Base-by-base conservation (phyloP, 1,284 basidiomycete genomes). In the Trametes pubescens region DNA sequence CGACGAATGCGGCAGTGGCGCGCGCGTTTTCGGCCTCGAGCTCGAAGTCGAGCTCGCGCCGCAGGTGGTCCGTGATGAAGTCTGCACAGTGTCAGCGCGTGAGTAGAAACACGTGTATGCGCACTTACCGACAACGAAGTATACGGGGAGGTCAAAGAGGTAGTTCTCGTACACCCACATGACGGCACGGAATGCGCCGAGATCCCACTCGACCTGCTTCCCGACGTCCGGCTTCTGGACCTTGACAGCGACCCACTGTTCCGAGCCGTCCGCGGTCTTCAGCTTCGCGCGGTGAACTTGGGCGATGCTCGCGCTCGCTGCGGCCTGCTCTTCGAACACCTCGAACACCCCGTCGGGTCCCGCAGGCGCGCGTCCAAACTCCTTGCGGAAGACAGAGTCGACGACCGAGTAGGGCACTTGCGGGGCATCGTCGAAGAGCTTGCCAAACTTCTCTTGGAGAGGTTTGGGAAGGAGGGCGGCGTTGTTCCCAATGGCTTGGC, bases 161-260 rank as follows among this genome's bases (percentile, higher is more conserved):
- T 86, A 87, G 43, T 88, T 79, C 68, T 91, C 89, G 69, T 90
- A 90, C 71, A 88, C 80, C 88, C 88, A 91, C 87, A 91, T 90
- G 1, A 90, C 89, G 3, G 80, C 69, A 14, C 84, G 78, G 72
- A 86, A 91, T 3, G 84, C 86, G 26, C 80, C 86, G 29, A 95
- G 77, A 75, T 95, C 93, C 88, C 89, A 94, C 65, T 92, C 88
- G 77, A 93, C 89, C 79, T 97, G 95, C 71, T 86, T 92, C 57
- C 81, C 83, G 18, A 97, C 93, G 34, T 88, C 91, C 0, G 93
- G 94, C 71, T 95, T 96, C 78, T 96, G 93, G n/a, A 95, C 82
- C 78, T 96, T 96, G 67, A 97, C 94, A 0, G 94, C 95, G 1
- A 96, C 94, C 83, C 89, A 85, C 51, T 66, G 58, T 0, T 72